These are phyloP conservation scores for Trichoderma asperelloides DNA, from an alignment of 495 filamentous ascomycete genomes.

Conservation along the genomic window DNA sequence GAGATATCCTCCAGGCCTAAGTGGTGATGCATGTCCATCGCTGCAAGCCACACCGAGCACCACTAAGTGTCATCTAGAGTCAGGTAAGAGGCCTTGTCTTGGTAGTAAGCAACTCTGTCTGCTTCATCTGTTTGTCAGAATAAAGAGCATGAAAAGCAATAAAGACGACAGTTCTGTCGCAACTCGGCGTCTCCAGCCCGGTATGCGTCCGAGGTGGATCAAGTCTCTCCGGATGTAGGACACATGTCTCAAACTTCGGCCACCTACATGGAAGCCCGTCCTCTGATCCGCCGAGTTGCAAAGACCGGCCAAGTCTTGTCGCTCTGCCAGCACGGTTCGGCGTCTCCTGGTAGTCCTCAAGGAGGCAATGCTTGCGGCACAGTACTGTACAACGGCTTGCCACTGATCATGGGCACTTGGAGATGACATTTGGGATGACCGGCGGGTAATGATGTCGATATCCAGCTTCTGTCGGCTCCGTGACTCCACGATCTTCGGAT, in stretches of 20 bases:
- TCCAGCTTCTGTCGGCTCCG: not conserved
- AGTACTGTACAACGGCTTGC: not conserved
- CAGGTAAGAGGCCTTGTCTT: too few relatives aligned
- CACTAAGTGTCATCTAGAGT: too few relatives aligned
- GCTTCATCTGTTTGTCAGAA: not conserved
- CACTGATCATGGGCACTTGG: not conserved
- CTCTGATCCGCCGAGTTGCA: not conserved
- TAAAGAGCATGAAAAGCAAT: not conserved
- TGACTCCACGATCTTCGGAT: not conserved
- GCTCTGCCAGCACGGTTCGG: not conserved
- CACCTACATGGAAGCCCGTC: slow-evolving; percentile 1
- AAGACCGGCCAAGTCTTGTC: not conserved
- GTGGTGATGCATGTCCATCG: too few relatives aligned
- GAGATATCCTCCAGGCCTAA: not conserved
- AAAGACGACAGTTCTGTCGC: not conserved
- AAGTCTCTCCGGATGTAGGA: not conserved
- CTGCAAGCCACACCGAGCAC: too few relatives aligned
- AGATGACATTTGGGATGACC: not conserved
- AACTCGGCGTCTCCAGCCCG: not conserved
- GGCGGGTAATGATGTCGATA: not conserved
- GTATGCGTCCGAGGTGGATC: not conserved
- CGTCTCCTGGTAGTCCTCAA: not conserved
- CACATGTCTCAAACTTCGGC: slow-evolving; percentile 2
- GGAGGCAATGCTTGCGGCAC: not conserved
- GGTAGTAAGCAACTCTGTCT: too few relatives aligned